These are phyloP conservation scores for Oryza longistaminata DNA, from an alignment of 176 grass and related monocot genomes.

Conservation along the genomic window DNA sequence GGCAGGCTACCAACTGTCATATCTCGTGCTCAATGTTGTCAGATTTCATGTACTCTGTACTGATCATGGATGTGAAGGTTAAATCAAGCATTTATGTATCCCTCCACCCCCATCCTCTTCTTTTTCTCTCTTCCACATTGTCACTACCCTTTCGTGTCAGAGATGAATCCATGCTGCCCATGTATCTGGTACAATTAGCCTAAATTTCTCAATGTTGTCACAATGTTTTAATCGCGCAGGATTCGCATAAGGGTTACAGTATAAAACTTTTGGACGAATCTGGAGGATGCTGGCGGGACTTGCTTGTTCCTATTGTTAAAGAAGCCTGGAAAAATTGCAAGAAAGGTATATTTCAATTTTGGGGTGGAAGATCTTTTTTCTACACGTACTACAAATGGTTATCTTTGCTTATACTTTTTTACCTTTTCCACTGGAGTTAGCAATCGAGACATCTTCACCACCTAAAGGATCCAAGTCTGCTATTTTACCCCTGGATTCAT, in stretches of 20 bases:
- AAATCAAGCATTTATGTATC: background rate
- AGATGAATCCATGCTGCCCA: background rate
- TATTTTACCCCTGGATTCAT: slow-evolving; percentile 53
- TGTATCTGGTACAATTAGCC: background rate
- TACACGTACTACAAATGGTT: slow-evolving; percentile 6
- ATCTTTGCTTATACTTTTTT: slow-evolving; percentile 29
- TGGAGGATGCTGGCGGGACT: slow-evolving; percentile 85
- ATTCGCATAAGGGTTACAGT: slow-evolving; percentile 74
- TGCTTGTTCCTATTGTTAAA: slow-evolving; percentile 77
- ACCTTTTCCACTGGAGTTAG: slow-evolving; percentile 60
- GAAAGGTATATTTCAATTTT: slow-evolving; percentile 66
- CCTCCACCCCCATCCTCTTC: too few species aligned
- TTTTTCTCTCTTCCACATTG: background rate
- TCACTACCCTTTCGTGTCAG: background rate
- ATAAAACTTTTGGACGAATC: slow-evolving; percentile 65
- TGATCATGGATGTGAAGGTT: background rate
- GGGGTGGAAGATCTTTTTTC: background rate
- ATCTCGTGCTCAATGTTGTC: background rate
- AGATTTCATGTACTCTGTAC: background rate
- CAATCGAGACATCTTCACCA: slow-evolving; percentile 89
- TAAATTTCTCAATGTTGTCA: background rate
- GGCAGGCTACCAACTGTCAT: background rate
- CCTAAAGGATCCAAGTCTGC: slow-evolving; percentile 86
- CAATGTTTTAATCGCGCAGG: slow-evolving; percentile 38
- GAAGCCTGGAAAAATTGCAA: slow-evolving; percentile 89